Evolutionary conservation across 176 grass and related monocot species (phyloP), one percentile per base, ranked within the genome.

Genomic region (Oryza officinalis): DNA sequence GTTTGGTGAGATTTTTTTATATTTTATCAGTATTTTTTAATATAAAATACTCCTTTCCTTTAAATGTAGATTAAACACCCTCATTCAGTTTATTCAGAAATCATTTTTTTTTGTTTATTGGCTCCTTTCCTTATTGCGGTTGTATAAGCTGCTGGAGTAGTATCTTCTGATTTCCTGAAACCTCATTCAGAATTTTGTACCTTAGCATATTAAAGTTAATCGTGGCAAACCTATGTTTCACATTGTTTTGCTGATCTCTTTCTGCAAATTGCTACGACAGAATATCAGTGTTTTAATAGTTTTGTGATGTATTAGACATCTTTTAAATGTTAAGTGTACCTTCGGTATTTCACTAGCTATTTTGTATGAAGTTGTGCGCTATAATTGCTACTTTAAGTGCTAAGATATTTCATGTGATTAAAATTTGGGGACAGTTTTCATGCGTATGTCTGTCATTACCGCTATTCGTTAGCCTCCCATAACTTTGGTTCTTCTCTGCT

Each of bases 1-100:
- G 96, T 99, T 99, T 52, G 96, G 96, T 99, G 80, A 96, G 93
- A 68, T 83, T 67, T 67, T 67, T 69, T 69, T 70, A 65, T 18
- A 63, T 80, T n/a, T 75, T 79, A 79, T 77, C 25, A 23, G 38
- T 84, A 81, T 50, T 74, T 82, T 32, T 38, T 74, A 63, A 69
- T 73, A 25, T 80, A 47, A 25, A 85, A 64, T 47, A 54, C 8
- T 5, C 40, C 7, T 76, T 83, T 28, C 12, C 63, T 65, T 76
- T 13, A 67, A 66, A 20, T 78, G 32, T 66, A 27, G 13, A 74
- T 49, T 45, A 22, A 15, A 50, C 69, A 63, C 40, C 37, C 64
- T 13, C 10, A 25, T 84, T 75, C 47, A 50, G 30, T 54, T 65
- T 35, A 76, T 85, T 49, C 13, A 6, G 2, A 68, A 67, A 70